Percentiles rank a stretch among this genome's conserved stretches.
Conservation (phyloP, 441 rosid species). For the Breynia disticha region DNA sequence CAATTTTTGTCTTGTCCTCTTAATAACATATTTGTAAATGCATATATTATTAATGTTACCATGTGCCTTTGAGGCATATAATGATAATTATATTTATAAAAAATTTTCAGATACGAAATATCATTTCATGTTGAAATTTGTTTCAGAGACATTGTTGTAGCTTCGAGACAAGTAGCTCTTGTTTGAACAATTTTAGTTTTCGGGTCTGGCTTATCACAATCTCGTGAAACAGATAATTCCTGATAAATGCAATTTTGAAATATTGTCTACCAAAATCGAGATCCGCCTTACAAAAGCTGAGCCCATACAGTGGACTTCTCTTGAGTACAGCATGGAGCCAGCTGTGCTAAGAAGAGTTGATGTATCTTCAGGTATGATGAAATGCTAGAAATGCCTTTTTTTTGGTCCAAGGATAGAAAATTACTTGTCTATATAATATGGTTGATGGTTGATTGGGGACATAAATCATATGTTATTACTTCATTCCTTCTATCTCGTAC, state of each 20-base stretch:
- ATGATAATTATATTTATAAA: background rate
- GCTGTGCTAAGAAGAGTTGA: conserved; percentile 23
- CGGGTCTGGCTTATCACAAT: background rate
- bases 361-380: conserved; percentile 36
- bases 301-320: conserved; percentile 46
- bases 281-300: conserved; percentile 61
- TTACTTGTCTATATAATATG: background rate
- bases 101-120: background rate
- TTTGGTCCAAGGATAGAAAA: background rate
- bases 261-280: conserved; percentile 61
- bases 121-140: background rate
- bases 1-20: too few relatives aligned
- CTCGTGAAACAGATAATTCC: conserved; percentile 46
- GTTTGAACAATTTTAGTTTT: background rate
- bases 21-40: too few relatives aligned
- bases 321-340: conserved; percentile 38
- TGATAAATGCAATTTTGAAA: conserved; percentile 35
- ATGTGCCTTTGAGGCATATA: background rate
- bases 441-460: too few relatives aligned
- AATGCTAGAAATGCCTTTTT: background rate
- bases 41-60: background rate
- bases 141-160: background rate
- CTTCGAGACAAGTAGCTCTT: background rate
- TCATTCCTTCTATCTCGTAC: too few relatives aligned
- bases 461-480: too few relatives aligned